These are phyloP conservation scores for Zasmidium cellare DNA, from an alignment of 2,329 filamentous ascomycete species.

Conservation along the genomic window DNA sequence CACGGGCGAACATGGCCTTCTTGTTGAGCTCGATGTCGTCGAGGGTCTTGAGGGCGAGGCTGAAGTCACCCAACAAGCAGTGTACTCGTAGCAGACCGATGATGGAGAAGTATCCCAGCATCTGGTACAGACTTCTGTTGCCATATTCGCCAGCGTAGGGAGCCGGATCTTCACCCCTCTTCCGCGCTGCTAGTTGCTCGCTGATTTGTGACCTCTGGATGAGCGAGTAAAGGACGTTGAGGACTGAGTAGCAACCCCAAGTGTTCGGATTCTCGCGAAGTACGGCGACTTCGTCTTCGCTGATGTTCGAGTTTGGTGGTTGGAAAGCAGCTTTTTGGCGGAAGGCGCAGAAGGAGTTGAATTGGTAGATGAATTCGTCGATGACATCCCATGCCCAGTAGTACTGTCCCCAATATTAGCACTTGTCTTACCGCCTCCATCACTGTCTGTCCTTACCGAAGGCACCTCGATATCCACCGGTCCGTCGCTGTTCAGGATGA, in stretches of 20 bases:
- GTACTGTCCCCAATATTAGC: constrained; percentile 60
- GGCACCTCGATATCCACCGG: constrained; percentile 95
- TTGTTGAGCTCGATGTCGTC: constrained; percentile 99
- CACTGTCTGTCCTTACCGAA: constrained; percentile 66
- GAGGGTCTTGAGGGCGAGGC: constrained; percentile 94
- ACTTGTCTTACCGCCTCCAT: constrained; percentile 1
- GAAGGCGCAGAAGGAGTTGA: constrained; percentile 99
- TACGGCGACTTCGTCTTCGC: constrained; percentile 88
- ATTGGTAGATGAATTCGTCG: constrained; percentile 99
- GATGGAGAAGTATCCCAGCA: constrained; percentile 99
- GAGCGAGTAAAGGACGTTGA: constrained; percentile 98
- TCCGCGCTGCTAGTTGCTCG: constrained; percentile 93
- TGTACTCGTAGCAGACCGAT: constrained; percentile 95
- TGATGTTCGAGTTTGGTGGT: constrained; percentile 56
- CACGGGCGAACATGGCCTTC: constrained; percentile 99
- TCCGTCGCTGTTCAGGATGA: constrained; percentile 98
- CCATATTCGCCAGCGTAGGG: constrained; percentile 94
- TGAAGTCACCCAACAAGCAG: constrained; percentile 95
- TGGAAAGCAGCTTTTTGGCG: constrained; percentile 84
- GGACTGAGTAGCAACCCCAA: constrained; percentile 98
- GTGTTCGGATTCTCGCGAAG: constrained; percentile 97
- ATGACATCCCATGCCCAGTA: constrained; percentile 99
- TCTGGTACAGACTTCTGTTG: constrained; percentile 89
- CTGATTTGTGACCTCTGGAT: constrained; percentile 98
- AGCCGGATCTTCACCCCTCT: constrained; percentile 86